Base-by-base conservation (phyloP, 1,139 yeast genomes). In the Hyphopichia wangnamkhiaoensis region DNA sequence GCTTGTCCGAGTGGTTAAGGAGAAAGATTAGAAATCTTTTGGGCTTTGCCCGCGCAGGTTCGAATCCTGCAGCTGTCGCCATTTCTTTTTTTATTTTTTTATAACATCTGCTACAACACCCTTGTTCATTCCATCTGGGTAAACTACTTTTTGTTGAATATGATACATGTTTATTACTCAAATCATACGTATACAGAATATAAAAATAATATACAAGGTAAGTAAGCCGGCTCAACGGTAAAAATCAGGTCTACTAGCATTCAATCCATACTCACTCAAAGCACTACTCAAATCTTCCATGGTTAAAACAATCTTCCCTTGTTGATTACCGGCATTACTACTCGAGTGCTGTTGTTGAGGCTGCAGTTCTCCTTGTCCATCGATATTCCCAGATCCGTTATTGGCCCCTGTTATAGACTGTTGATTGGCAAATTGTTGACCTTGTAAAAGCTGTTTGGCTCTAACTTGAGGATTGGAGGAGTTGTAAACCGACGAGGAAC, bases 241-340 rank as follows among this genome's bases (percentile, higher is more conserved):
- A 60, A 91, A 94, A 49, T 91, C 98, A 0, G 98, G 98, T 49
- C 97, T 76, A 43, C 84, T 79, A 3, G 94, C 80, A 56, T 93
- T 91, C 53, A 94, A 73, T 1, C 99, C 99, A 56, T 93, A 93
- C 59, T 94, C 99, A 31, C 90, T 78, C 48, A 89, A 65, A 0
- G 96, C 96, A 55, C 86, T 83, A 50, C 94, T 83, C 53, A 89
- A 71, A 56, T 89, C 96, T 46, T 88, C 95, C 86, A 87, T 84
- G 0, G 96, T 88, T 49, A 89, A 72, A 10, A 87, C 89, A 28
- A 86, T 80, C 53, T 87, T 86, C 23, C 88, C 89, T 46, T 83
- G 85, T 46, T 74, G 83, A 46, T 75, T 75, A 23, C 82, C 79
- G n/a, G 80, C 76, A 50, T 63, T 68, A 27, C 63, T 61, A 37